Conservation (phyloP, 352 stramenopile species). For the Sclerospora graminicola region DNA sequence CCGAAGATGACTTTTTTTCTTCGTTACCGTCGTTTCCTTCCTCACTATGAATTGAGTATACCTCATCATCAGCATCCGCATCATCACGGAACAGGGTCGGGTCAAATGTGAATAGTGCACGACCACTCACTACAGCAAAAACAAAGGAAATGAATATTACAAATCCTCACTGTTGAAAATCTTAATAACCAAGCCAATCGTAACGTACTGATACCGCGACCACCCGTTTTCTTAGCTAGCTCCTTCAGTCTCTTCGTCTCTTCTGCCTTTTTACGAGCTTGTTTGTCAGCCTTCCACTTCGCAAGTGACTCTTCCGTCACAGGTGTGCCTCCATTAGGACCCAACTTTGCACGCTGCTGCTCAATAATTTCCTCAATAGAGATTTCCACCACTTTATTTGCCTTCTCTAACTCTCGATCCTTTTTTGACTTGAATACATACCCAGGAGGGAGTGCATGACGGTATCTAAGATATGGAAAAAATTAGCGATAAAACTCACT, state of each 20-base stretch:
- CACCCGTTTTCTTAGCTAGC: constrained; percentile 76
- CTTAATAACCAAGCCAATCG: neutral
- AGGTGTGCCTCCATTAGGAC: constrained; percentile 71
- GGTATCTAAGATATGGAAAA: constrained; percentile 29
- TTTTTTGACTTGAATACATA: constrained; percentile 86
- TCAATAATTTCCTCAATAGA: constrained; percentile 89
- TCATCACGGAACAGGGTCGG: constrained; percentile 88
- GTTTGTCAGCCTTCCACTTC: constrained; percentile 86
- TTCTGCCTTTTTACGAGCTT: constrained; percentile 57
- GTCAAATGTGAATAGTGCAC: constrained; percentile 86
- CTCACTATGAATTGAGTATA: constrained; percentile 62
- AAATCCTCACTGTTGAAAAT: too few species aligned
- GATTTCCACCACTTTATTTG: constrained; percentile 75
- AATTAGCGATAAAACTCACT: constrained; percentile 1
- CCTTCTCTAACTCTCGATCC: constrained; percentile 76
- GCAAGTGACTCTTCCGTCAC: constrained; percentile 84
- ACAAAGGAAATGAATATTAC: constrained; percentile 7
- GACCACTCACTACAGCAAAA: constrained; percentile 74
- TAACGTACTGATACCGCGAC: constrained; percentile 74
- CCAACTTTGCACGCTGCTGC: constrained; percentile 80
- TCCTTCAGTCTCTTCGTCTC: constrained; percentile 81
- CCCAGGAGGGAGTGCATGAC: constrained; percentile 78
- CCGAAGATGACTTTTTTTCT: constrained; percentile 29
- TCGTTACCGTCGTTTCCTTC: constrained; percentile 39
- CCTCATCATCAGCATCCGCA: constrained; percentile 78